These are phyloP conservation scores for Nannochloris sp. DNA, from an alignment of 139 green algal genomes.

Conservation along the genomic window DNA sequence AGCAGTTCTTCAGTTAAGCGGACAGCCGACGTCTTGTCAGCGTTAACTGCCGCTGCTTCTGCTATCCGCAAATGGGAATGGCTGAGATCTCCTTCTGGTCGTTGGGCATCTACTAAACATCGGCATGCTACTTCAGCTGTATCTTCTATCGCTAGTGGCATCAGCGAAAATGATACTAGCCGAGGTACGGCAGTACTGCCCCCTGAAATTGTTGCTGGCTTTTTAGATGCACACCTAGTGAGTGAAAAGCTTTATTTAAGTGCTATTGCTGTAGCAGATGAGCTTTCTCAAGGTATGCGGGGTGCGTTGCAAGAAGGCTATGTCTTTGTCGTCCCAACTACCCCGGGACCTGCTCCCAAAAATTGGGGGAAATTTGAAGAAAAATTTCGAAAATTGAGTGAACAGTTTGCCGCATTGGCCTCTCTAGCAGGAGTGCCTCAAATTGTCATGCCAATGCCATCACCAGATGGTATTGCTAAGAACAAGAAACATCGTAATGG, in stretches of 20 bases:
- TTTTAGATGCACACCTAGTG: not conserved
- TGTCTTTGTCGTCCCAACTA: conserved; percentile 29
- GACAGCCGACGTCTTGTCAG: conserved; percentile 5
- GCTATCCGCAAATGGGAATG: conserved; percentile 8
- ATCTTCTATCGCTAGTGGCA: not conserved
- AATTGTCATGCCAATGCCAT: conserved; percentile 10
- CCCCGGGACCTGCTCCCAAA: not conserved
- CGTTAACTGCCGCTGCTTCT: conserved; percentile 2
- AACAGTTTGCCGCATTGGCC: conserved; percentile 27
- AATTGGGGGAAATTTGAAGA: not conserved
- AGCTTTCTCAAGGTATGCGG: conserved; percentile 12
- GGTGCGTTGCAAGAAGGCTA: conserved; percentile 21
- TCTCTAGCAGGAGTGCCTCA: conserved; percentile 29
- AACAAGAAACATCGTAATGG: no score
- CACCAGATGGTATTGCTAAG: conserved; percentile 1
- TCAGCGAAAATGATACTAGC: not conserved
- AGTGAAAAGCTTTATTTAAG: not conserved
- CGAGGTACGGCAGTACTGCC: not conserved
- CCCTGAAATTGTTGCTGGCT: not conserved
- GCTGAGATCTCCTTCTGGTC: not conserved
- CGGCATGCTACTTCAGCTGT: not conserved
- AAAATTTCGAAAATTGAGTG: not conserved
- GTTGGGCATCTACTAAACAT: conserved; percentile 5
- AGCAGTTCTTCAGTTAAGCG: not conserved
- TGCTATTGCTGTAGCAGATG: conserved; percentile 3